phyloP scores from a whole-genome alignment of 1,139 yeast species.

The Candida sp. region DNA sequence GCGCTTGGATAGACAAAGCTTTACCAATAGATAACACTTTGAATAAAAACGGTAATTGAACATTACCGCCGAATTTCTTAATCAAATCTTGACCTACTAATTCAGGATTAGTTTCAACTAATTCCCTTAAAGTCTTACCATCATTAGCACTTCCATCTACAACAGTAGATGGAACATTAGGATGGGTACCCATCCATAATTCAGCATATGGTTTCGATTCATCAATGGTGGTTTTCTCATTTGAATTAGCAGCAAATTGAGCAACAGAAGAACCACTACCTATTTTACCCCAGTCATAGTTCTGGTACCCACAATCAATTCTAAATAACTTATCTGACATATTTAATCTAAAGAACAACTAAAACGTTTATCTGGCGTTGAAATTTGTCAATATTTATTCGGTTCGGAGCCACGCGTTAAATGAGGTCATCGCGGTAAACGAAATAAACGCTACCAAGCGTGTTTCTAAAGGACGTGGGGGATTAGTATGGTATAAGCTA shows the following conservation, averaged over 20 bases:
- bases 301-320: conserved; percentile 59
- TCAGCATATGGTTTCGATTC: conserved; percentile 83
- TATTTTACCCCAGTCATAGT: conserved; percentile 84
- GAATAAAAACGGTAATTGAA: conserved; percentile 87
- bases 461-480: no score
- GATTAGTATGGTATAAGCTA: no score
- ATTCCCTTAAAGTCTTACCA: conserved; percentile 59
- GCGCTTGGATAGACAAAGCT: conserved; percentile 95
- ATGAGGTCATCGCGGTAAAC: no score
- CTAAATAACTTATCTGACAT: conserved; percentile 27
- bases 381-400: not conserved
- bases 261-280: conserved; percentile 89
- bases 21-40: conserved; percentile 90
- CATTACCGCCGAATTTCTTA: conserved; percentile 60
- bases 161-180: conserved; percentile 79
- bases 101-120: conserved; percentile 60
- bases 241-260: conserved; percentile 70
- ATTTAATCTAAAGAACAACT: not conserved
- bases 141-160: conserved; percentile 32
- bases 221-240: conserved; percentile 56
- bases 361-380: not conserved
- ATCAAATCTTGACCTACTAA: conserved; percentile 58
- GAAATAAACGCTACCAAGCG: no score
- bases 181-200: conserved; percentile 99
- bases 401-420: no score